Evolutionary conservation across 345 rosid genomes (phyloP), one percentile per base, ranked within the genome.

Genomic region (Limnanthes douglasii): DNA sequence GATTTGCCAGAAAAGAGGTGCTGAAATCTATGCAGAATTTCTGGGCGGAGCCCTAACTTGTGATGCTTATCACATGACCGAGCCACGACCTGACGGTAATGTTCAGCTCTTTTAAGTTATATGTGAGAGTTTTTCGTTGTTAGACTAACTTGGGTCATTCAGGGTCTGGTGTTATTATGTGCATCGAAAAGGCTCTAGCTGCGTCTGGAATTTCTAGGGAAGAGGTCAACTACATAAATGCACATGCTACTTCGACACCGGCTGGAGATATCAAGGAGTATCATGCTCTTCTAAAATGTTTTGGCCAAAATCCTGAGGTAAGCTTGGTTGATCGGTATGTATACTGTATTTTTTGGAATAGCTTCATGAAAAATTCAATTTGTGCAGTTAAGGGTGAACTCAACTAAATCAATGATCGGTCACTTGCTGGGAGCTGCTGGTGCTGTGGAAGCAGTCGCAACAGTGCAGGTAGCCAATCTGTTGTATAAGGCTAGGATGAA

Each of bases 11-110:
- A 64, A 57, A 47, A 69, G 97, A 66, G 93, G 93, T 43, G 95
- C 95, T 15, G 61, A 68, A 39, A 83, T 88, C 53, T 76, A 78
- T 34, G 97, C 95, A 31, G 97, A 88, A 51, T 83, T 83, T 61
- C 71, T 76, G 25, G 97, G 97, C 53, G 97, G 97, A 61, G 76
- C 83, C 61, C 76, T 78, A 63, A 73, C 93, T 18, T 73, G 78
- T 48, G 97, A 88, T 83, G 97, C 97, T 18, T 73, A 83, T 66
- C 97, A 88, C 62, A 73, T 75, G 81, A 83, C 97, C 11, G 95
- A 88, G 60, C 97, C 97, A 11, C 85, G 26, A 26, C 95, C 97
- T 46, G 86, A 83, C 61, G 93, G 97, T 79, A 66, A 18, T 29
- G 32, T 14, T 3, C 7, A 19, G 34, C n/a, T 17, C 7, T 5